Evolutionary conservation across 495 filamentous ascomycete species (phyloP), one percentile per base, ranked within the genome.

Genomic region (Saxispiralis lemnorum): DNA sequence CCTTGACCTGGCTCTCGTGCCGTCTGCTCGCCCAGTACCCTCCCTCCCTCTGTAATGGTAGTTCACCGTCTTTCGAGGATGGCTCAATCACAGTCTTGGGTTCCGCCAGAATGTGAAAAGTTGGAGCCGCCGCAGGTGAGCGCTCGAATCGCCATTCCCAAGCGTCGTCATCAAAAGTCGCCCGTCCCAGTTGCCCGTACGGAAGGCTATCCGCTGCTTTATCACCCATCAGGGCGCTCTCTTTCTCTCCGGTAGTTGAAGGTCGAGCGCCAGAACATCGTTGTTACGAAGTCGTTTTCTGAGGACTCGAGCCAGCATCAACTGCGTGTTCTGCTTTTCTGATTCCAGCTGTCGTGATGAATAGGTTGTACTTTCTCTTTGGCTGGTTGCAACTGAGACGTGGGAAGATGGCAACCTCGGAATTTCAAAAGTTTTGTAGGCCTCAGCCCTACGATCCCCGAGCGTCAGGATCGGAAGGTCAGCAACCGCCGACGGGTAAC

Each of bases 171-270:
- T 69, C 58, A 56, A 80, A 83, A 30, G 58, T 44, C 18, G 71
- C 63, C 52, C 64, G 63, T 52, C 78, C 78, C 44, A 76, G 53
- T 54, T 79, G 74, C 65, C 78, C 78, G 64, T 77, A 81, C 41
- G 67, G 68, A 39, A 81, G 69, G 67, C 70, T 69, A 55, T 57
- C 63, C 14, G 56, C 48, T 35, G 56, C 49, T 44, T 58, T 51
- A 50, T 79, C 67, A 78, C 68, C 69, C 78, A 83, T 83, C 60
- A 41, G 75, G 72, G 58, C 59, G 44, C 34, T 20, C 14, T 17
- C 15, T 17, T 46, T 40, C 42, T 52, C 50, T 44, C 24, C 44
- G 52, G 57, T 51, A 28, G 9, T 28, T 4, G 24, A 28, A 28
- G 24, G 24, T 4, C 4, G 24, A 28, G 24, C 24, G 4, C 24